Base-by-base conservation (phyloP, 805 yeast species). In the Candida krabiensis region DNA sequence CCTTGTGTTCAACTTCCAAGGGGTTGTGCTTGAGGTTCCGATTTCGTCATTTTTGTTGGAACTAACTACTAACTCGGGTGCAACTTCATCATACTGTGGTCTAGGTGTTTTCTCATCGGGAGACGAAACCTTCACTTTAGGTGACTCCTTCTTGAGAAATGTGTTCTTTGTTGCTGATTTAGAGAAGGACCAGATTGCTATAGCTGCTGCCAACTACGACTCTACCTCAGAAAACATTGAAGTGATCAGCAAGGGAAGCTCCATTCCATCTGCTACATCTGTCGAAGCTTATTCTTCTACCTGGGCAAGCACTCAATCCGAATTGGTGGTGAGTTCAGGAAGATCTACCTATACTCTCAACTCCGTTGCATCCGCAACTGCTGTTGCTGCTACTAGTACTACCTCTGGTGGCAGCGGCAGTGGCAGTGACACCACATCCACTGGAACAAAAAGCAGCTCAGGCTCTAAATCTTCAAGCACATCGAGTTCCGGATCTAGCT, bases 141-240 rank as follows among this genome's bases (percentile, higher is more conserved):
- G 85, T 33, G 82, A 77, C 53, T 61, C 72, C 4, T 73, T 80
- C 56, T 53, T 80, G 40, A 64, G 73, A 42, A 56, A 70, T 19
- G 76, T 75, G 1, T 79, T 79, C 48, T 66, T 71, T 27, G 82
- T 77, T 31, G 80, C 68, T 41, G 82, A 80, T 55, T 53, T 79
- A 32, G 79, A 71, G 23, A 60, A 64, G 28, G 50, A 59, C 19
- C 66, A 67, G 37, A 49, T 75, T 17, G 70, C 71, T 1, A 26
- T 76, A 11, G 80, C 79, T 4, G 75, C 70, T 44, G 80, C 70
- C 2, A 64, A 58, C 30, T 57, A 47, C 33, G 47, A 53, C 21
- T 49, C 70, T 5, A 46, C 42, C 17, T 57, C 53, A 5, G 63
- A 58, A 29, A 58, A 75, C 39, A 68, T 79, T 30, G 78, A 77